Evolutionary conservation across 2,329 filamentous ascomycete species (phyloP).

Genomic region (Trematosphaeria pertusa): DNA sequence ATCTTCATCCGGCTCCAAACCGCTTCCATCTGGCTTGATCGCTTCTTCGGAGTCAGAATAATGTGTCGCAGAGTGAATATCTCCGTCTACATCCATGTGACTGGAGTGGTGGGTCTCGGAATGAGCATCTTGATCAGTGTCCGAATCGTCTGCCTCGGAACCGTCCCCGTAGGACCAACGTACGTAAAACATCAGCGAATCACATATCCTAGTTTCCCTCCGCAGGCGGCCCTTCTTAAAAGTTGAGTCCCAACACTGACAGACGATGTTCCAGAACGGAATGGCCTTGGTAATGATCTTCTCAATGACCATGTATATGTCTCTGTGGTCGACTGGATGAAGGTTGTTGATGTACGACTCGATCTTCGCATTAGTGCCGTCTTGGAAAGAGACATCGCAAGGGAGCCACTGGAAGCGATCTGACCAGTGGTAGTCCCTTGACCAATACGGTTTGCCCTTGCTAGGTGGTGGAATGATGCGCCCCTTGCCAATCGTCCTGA

Average conservation of each 20-base stretch:
- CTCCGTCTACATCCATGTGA: background rate
- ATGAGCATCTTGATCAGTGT: background rate
- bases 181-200: too few relatives aligned
- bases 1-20: too few relatives aligned
- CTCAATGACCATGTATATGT: slow-evolving; percentile 26
- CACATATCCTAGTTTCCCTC: too few relatives aligned
- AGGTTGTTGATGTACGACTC: slow-evolving; percentile 60
- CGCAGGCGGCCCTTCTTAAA: background rate
- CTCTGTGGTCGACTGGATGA: slow-evolving; percentile 48
- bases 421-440: slow-evolving; percentile 27
- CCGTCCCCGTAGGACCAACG: too few relatives aligned
- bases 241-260: background rate
- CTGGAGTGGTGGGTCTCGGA: background rate
- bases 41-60: too few relatives aligned
- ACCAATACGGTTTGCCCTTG: background rate
- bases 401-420: slow-evolving; percentile 58
- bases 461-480: slow-evolving; percentile 8
- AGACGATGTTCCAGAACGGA: slow-evolving; percentile 25
- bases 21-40: too few relatives aligned
- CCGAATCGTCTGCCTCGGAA: background rate
- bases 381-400: slow-evolving; percentile 52
- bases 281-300: slow-evolving; percentile 22
- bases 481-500: slow-evolving; percentile 14
- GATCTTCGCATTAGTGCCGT: slow-evolving; percentile 47
- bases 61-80: too few relatives aligned